These are phyloP conservation scores for Alternaria arbusti DNA, from an alignment of 2,329 filamentous ascomycete species.

Conservation along the genomic window DNA sequence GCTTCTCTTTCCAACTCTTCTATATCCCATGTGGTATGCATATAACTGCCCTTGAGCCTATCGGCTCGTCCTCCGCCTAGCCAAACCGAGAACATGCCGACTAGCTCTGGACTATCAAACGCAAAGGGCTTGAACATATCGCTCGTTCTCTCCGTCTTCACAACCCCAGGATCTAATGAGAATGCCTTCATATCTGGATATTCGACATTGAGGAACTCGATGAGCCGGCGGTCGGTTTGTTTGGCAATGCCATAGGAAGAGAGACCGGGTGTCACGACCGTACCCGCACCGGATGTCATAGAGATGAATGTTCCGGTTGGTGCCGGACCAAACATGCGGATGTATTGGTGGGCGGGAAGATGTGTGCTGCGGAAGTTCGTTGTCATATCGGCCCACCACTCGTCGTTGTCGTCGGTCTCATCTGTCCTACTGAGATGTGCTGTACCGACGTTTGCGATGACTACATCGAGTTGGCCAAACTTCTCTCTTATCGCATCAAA, in stretches of 20 bases:
- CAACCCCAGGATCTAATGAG: not conserved
- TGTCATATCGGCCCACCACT: slow-evolving; percentile 8
- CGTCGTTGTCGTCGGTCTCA: not conserved
- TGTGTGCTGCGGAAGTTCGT: slow-evolving; percentile 17
- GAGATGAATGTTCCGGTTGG: slow-evolving; percentile 2
- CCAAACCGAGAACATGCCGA: not conserved
- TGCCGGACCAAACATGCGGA: slow-evolving; percentile 6
- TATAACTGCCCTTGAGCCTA: not conserved
- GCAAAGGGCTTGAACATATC: not conserved
- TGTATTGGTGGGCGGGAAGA: slow-evolving; percentile 18
- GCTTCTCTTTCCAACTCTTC: not conserved
- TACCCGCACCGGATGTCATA: not conserved
- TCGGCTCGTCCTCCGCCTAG: not conserved
- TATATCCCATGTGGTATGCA: not conserved
- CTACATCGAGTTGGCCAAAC: not conserved
- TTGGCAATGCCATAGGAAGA: not conserved
- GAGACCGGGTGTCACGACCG: not conserved
- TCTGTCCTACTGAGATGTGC: not conserved
- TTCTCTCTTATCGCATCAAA: not conserved
- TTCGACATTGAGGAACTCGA: not conserved
- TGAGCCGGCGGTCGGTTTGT: not conserved
- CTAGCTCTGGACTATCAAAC: not conserved
- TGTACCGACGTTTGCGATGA: not conserved
- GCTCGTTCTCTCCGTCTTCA: not conserved
- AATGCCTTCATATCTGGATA: not conserved